These are phyloP conservation scores for Cyclotella sp. DNA, from an alignment of 108 stramenopile genomes.

Conservation along the genomic window DNA sequence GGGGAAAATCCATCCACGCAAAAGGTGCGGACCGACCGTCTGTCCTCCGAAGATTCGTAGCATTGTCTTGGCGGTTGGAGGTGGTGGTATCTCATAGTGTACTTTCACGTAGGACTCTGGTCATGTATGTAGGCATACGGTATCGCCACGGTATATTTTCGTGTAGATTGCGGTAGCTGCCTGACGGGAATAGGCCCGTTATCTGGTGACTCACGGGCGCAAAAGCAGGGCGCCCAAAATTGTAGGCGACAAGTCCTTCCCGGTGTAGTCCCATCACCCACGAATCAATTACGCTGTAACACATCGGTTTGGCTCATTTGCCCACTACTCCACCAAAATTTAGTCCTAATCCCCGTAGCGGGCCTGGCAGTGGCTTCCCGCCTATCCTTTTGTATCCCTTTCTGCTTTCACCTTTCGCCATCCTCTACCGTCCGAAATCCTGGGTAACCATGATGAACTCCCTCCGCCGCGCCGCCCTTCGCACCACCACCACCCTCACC, in stretches of 20 bases:
- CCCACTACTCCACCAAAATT: too few species aligned
- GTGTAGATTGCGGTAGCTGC: not conserved
- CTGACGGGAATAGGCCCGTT: too few species aligned
- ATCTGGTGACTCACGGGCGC: too few species aligned
- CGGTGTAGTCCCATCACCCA: too few species aligned
- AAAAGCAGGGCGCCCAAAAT: too few species aligned
- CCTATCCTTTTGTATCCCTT: not conserved
- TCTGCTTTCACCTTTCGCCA: not conserved
- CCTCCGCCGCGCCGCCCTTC: slow-evolving; percentile 42
- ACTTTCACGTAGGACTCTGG: not conserved
- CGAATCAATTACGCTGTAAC: too few species aligned
- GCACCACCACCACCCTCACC: slow-evolving; percentile 42
- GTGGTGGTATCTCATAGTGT: not conserved
- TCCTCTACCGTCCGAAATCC: not conserved
- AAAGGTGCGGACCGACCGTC: not conserved
- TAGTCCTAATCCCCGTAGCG: too few species aligned
- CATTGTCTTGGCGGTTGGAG: not conserved
- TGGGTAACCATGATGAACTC: slow-evolving; percentile 51
- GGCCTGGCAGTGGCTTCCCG: too few species aligned
- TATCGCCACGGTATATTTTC: not conserved
- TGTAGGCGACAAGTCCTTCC: too few species aligned
- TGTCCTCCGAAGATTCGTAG: not conserved
- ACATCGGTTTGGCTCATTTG: too few species aligned
- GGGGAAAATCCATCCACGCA: not conserved
- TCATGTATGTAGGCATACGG: not conserved